Evolutionary conservation across 163 green algal genomes (phyloP), one percentile per base, ranked within the genome.

Genomic region (Trebouxiophyceae sp.): DNA sequence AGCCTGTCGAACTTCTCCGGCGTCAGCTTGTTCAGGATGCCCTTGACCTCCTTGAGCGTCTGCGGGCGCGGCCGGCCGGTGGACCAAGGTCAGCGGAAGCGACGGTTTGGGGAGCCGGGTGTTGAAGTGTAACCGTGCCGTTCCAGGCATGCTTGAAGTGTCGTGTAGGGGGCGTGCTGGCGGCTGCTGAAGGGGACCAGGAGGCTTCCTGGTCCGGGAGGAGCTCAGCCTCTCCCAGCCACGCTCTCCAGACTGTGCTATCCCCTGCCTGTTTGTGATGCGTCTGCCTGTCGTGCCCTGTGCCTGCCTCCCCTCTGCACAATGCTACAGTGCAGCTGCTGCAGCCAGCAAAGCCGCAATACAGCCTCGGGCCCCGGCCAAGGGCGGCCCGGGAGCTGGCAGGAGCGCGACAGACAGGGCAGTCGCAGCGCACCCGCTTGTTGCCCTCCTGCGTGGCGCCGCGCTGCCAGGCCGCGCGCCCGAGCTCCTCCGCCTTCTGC

Each of bases 21-120:
- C 30, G 95, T 98, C 54, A 99, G 87, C 88, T 99, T 99, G 87
- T 99, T 99, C 27, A 99, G 86, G 19, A 98, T 95, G 65, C 93
- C 91, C 82, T 96, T 96, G 30, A 97, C 80, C 62, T 70, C 78
- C 55, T 85, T 83, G n/a, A 93, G 61, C 1, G 87, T 75, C 77
- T 95, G 58, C 66, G 63, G 4, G 22, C 55, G 26, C 7, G 22
- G 7, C 8, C 24, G 34, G 8, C 8, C n/a, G n/a, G n/a, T n/a
- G n/a, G n/a, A n/a, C n/a, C n/a, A n/a, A n/a, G 47, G 16, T 57
- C 5, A 26, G 16, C 7, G 5, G 47, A 26, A 7, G 20, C 47
- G 22, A 22, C 47, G n/a, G 34, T 26, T 28, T 23, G 31, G 23
- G n/a, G n/a, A 54, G n/a, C 2, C 45, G 45, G 6, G 31, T 59